phyloP scores from a whole-genome alignment of 768 basidiomycete genomes.

The Candolleomyces aberdarensis region DNA sequence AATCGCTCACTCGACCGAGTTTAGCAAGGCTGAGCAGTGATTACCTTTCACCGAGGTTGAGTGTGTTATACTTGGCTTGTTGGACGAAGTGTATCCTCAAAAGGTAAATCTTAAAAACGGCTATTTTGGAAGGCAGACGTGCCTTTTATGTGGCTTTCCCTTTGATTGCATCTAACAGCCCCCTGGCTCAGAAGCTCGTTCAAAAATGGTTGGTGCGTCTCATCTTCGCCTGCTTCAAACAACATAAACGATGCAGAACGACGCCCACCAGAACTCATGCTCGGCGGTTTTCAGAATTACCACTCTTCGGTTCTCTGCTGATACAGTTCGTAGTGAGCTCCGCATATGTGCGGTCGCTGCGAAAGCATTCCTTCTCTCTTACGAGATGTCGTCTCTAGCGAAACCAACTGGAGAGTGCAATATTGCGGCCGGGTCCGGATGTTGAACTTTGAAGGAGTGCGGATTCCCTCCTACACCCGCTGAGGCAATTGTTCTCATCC shows the following conservation, averaged over 20 bases:
- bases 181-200: no score
- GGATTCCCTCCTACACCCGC: neutral
- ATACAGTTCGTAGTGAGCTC: neutral
- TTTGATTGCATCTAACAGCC: neutral
- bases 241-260: neutral
- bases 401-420: neutral
- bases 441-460: neutral
- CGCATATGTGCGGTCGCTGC: neutral
- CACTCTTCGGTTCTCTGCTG: neutral
- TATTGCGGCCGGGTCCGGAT: neutral
- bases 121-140: neutral
- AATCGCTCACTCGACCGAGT: no score
- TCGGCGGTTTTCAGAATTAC: neutral
- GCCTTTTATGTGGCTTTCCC: neutral
- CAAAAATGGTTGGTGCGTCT: no score
- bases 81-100: neutral
- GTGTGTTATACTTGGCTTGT: neutral
- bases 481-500: neutral
- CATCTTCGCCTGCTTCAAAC: neutral
- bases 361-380: neutral
- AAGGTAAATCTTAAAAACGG: constrained; percentile 1
- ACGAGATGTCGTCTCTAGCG: neutral
- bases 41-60: constrained; percentile 16
- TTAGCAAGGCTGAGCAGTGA: neutral
- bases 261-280: neutral